Conservation (phyloP, 495 filamentous ascomycete genomes). For the Xylaria bambusicola region DNA sequence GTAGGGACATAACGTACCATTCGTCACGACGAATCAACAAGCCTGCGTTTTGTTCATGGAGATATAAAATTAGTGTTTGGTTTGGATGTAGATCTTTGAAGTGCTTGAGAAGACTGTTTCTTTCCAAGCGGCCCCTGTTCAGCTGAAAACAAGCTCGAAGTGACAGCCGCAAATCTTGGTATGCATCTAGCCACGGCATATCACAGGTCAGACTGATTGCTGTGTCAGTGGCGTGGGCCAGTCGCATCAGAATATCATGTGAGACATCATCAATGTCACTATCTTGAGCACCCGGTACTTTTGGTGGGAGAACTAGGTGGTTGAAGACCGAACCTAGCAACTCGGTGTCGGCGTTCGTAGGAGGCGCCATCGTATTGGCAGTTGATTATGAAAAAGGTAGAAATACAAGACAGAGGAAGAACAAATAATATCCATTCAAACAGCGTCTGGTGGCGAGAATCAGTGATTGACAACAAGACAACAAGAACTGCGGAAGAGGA, state of each 20-base stretch:
- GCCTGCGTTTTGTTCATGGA: slow-evolving; percentile 59
- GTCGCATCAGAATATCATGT: slow-evolving; percentile 32
- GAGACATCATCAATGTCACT: slow-evolving; percentile 41
- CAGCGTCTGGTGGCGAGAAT: no score
- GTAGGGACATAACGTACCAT: slow-evolving; percentile 36
- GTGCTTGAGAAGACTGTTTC: slow-evolving; percentile 35
- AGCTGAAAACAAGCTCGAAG: slow-evolving; percentile 36
- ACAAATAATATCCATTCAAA: no score
- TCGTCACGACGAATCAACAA: slow-evolving; percentile 47
- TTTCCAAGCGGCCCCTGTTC: slow-evolving; percentile 43
- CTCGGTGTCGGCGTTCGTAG: slow-evolving; percentile 2
- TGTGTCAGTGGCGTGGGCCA: slow-evolving; percentile 35
- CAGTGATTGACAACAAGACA: no score
- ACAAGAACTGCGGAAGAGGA: no score
- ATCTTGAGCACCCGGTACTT: slow-evolving; percentile 48
- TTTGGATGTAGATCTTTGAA: slow-evolving; percentile 35
- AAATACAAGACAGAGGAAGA: neutral
- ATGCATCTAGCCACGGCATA: slow-evolving; percentile 27
- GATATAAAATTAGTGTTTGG: slow-evolving; percentile 46
- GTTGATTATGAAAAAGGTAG: neutral
- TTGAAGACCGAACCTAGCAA: slow-evolving; percentile 34
- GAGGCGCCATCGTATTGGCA: neutral
- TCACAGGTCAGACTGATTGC: slow-evolving; percentile 23
- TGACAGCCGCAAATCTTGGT: slow-evolving; percentile 34
- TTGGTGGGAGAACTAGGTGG: slow-evolving; percentile 50